Evolutionary conservation across 2,329 filamentous ascomycete species (phyloP), one percentile per base, ranked within the genome.

Genomic region (Paramyrothecium roridum): DNA sequence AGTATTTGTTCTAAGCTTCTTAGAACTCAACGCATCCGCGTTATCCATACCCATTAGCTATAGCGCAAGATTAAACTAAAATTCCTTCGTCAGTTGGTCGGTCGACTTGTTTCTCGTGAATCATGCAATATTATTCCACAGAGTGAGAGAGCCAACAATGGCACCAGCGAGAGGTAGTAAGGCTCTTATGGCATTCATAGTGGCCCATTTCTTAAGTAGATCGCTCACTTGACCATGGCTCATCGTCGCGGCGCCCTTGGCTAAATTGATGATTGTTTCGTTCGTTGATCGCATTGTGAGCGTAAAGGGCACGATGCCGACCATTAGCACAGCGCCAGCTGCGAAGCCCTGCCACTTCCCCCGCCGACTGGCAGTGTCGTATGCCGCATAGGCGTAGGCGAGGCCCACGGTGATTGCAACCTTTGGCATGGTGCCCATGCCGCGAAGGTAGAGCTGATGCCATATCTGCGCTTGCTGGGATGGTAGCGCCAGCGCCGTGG

Each of bases 301-400:
- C 1, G 75, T 78, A 48, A 70, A 78, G 1, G 75, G 74, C 30
- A 77, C 65, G 37, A 77, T 76, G 34, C 57, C 61, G 7, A 75
- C 26, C n/a, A 70, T 66, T 45, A 73, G 63, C 11, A 53, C 62
- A 12, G 62, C 73, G 0, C 70, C 73, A 1, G 61, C 65, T 10
- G 61, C 63, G 51, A 70, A 70, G 2, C 70, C 67, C 51, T 61
- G 63, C 75, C 74, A 77, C 23, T 56, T 56, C 2, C 59, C 59
- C 1, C 66, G 66, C 11, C 61, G 60, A 12, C 60, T 48, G 26
- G 56, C 56, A 2, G 66, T 63, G 30, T 70, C 62, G 46, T 74
- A 77, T 10, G 75, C 70, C 8, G 68, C 68, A 52, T 72, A 72
- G 52, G 65, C 57, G 57, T 75, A 75, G 4, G 67, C 66, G 1